A percentile compares a stretch with the other conserved stretches of the same genome.
These are phyloP conservation scores for Daldinia caldariorum DNA, from an alignment of 495 filamentous ascomycete species.

Conservation along the genomic window DNA sequence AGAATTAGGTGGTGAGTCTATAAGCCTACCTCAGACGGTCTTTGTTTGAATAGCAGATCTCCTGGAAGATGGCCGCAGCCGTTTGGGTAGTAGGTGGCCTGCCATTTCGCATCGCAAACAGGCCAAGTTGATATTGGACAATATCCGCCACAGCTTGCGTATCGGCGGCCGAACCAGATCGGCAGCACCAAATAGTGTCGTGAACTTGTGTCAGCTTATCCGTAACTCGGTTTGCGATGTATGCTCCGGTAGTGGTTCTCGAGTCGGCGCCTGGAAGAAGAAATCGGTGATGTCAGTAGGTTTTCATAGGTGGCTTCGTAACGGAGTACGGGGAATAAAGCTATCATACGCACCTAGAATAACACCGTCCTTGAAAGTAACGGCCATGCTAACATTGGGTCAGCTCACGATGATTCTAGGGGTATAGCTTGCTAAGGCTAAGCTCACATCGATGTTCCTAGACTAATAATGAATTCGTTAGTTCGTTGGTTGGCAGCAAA, in stretches of 20 bases:
- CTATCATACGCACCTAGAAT: conserved; percentile 74
- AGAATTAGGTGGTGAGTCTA: background rate
- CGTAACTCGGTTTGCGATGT: conserved; percentile 98
- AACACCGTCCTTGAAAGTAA: conserved; percentile 97
- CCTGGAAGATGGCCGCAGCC: conserved; percentile 93
- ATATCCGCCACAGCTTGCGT: conserved; percentile 98
- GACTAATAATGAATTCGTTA: conserved; percentile 66
- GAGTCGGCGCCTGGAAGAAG: conserved; percentile 78
- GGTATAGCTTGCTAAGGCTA: conserved; percentile 24
- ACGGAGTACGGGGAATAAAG: background rate
- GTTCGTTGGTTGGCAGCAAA: conserved; percentile 45
- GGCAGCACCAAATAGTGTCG: conserved; percentile 99
- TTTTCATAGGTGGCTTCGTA: background rate
- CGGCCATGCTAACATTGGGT: conserved; percentile 72
- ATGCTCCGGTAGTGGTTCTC: conserved; percentile 97
- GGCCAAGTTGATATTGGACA: conserved; percentile 92
- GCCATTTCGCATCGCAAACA: conserved; percentile 88
- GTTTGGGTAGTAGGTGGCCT: conserved; percentile 92
- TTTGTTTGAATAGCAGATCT: conserved; percentile 97
- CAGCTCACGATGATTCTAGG: conserved; percentile 42
- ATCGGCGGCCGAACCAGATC: conserved; percentile 94
- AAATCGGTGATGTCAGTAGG: conserved; percentile 31
- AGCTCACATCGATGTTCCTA: conserved; percentile 97
- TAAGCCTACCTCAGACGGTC: conserved; percentile 76
- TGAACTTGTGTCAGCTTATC: conserved; percentile 99